Conservation (phyloP, 1,139 yeast species). For the Barnettozyma hawaiiensis region DNA sequence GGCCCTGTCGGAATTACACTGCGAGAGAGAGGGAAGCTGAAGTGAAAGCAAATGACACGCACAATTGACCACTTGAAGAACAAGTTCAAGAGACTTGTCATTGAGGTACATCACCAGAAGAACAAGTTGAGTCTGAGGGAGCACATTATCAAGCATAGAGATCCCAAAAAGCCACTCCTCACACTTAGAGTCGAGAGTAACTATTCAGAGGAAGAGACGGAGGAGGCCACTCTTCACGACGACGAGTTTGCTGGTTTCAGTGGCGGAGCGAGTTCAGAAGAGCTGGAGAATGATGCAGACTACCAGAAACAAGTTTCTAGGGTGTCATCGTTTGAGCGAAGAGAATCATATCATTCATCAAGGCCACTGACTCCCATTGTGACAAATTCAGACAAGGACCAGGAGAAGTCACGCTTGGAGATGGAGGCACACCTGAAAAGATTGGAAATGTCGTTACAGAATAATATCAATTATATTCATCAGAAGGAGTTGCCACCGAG, state of each 20-base stretch:
- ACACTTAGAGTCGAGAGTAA: conserved; percentile 31
- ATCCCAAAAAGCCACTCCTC: conserved; percentile 35
- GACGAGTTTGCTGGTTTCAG: conserved; percentile 12
- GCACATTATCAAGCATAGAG: conserved; percentile 36
- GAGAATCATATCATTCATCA: background rate
- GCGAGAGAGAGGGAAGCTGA: background rate
- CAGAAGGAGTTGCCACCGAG: conserved; percentile 4
- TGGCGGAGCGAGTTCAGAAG: conserved; percentile 1
- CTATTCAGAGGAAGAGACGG: conserved; percentile 5
- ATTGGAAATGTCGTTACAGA: conserved; percentile 6
- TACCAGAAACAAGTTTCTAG: background rate
- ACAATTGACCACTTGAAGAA: conserved; percentile 10
- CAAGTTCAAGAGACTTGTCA: conserved; percentile 30
- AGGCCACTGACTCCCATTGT: conserved; percentile 4
- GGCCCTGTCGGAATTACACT: too few relatives aligned
- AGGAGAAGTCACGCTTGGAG: background rate
- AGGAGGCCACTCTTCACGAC: background rate
- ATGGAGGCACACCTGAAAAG: conserved; percentile 5
- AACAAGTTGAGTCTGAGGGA: conserved; percentile 38
- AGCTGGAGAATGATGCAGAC: background rate
- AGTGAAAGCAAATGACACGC: conserved; percentile 4
- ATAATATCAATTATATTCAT: conserved; percentile 20
- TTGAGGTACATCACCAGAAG: conserved; percentile 38
- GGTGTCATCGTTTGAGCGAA: conserved; percentile 5
- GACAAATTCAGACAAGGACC: background rate